Base-by-base conservation (phyloP, 768 basidiomycete genomes). In the Gloeophyllum trabeum region DNA sequence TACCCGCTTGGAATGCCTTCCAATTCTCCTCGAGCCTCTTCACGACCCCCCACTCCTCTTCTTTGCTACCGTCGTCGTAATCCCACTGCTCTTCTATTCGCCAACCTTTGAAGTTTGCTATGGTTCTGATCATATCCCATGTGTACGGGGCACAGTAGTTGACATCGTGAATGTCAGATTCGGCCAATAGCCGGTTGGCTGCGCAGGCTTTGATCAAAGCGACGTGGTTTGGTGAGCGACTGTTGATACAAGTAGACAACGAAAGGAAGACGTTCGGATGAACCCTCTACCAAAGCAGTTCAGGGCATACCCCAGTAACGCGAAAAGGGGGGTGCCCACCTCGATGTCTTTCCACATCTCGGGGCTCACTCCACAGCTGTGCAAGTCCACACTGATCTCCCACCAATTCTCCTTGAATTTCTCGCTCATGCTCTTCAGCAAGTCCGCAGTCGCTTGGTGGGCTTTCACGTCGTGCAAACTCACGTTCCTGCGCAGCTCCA, bases 391-490 rank as follows among this genome's bases (percentile, higher is more conserved):
- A 51, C 80, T 93, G 54, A 96, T 78, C 16, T 54, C 56, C 39
- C 63, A 60, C 73, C 83, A 92, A 19, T 58, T 61, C 5, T 63
- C 57, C 4, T 76, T 73, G 43, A 84, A 67, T 53, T 69, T 74
- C 47, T 66, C 58, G 39, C 69, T 61, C 69, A 90, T 75, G 35
- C 64, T 64, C 22, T 63, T 60, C 19, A 98, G 57, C 24, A 90
- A 58, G 14, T 83, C 77, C 23, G 77, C 48, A 1, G 89, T 90
- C 43, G 65, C 77, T 51, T 75, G 65, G 35, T 79, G 79, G 6
- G 76, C 70, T 56, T 86, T 84, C 40, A 94, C 92, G 47, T 84
- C 88, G 53, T 99, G 94, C 22, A 97, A 49, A 50, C 87, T 91
- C 43, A 94, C 67, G 54, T 86, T 89, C 34, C 88, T 70, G 14